phyloP scores from a whole-genome alignment of 106 monocot species.

The Phalaenopsis equestris region DNA sequence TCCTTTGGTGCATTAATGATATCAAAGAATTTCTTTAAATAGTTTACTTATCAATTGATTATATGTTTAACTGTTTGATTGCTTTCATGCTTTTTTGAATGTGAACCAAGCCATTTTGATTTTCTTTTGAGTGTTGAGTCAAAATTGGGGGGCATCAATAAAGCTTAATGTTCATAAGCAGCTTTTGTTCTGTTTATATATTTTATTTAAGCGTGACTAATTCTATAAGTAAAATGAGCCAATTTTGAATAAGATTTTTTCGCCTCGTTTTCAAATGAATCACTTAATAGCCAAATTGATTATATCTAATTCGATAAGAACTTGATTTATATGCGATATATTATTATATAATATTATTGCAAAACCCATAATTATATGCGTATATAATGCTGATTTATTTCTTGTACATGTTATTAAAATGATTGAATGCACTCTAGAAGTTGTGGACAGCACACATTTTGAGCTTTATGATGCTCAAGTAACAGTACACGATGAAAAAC shows the following conservation, averaged over 20 bases:
- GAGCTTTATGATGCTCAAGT: neutral
- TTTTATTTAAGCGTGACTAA: too few relatives aligned
- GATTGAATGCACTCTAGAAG: neutral
- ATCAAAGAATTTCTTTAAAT: neutral
- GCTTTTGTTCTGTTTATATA: too few relatives aligned
- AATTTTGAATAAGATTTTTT: neutral
- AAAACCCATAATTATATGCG: neutral
- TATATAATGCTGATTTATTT: neutral
- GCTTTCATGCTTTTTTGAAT: too few relatives aligned
- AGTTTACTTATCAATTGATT: too few relatives aligned
- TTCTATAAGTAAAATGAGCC: neutral
- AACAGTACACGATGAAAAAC: neutral
- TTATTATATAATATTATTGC: neutral
- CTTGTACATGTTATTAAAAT: neutral
- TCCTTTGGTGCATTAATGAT: neutral
- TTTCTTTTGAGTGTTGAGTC: too few relatives aligned
- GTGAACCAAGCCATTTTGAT: too few relatives aligned
- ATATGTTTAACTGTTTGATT: too few relatives aligned
- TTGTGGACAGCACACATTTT: neutral
- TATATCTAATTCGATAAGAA: neutral
- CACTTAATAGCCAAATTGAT: neutral
- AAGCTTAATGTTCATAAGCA: too few relatives aligned
- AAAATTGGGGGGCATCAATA: too few relatives aligned
- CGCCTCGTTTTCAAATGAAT: neutral
- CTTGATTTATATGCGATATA: neutral